Percentiles rank a stretch among this genome's conserved stretches.
Conservation (phyloP, 768 basidiomycete genomes). For the Coprinopsis marcescibilis region DNA sequence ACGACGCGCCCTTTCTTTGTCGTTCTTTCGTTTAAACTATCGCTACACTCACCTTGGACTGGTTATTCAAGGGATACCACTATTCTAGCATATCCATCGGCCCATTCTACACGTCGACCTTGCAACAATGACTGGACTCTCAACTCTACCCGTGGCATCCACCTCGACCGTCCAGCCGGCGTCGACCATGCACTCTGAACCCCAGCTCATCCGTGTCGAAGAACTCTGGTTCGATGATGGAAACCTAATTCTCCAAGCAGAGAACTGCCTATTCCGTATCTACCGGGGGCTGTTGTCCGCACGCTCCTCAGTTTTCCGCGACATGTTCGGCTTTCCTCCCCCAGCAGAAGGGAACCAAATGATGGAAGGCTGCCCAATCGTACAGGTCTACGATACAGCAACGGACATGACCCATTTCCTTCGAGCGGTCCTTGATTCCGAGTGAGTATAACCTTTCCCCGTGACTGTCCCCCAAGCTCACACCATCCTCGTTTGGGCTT, state of each 20-base stretch:
- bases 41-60: no score
- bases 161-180: background rate
- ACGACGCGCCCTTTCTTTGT: no score
- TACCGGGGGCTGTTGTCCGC: conserved; percentile 29
- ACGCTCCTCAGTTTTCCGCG: conserved; percentile 30
- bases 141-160: background rate
- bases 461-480: background rate
- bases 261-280: conserved; percentile 28
- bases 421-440: conserved; percentile 30
- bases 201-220: background rate
- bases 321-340: conserved; percentile 34
- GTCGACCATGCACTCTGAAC: background rate
- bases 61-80: no score
- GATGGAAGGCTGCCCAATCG: conserved; percentile 27
- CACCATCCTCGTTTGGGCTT: background rate
- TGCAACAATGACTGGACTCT: no score
- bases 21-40: no score
- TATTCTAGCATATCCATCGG: no score
- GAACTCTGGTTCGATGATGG: conserved; percentile 36
- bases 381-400: conserved; percentile 28
- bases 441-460: conserved; percentile 16
- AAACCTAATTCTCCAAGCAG: conserved; percentile 32
- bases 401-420: conserved; percentile 30
- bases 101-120: no score
- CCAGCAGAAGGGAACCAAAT: conserved; percentile 22